Evolutionary conservation across 2,329 filamentous ascomycete species (phyloP).

Genomic region (Aspergillus novoparasiticus): DNA sequence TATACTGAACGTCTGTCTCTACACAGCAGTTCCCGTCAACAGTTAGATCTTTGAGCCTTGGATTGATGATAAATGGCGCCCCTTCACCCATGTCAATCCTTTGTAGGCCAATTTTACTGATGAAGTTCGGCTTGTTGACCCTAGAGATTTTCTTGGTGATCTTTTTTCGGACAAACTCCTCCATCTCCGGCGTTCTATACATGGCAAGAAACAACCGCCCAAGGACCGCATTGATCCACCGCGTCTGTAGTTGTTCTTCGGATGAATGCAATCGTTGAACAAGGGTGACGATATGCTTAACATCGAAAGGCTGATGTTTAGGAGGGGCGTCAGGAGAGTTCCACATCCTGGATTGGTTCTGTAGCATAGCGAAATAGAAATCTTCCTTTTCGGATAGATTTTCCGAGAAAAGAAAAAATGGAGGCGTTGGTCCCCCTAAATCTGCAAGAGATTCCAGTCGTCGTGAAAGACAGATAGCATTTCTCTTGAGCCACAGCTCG

Average conservation of each 20-base stretch:
- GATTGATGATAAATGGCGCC: conserved; percentile 85
- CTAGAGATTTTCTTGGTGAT: conserved; percentile 95
- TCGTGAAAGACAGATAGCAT: conserved; percentile 79
- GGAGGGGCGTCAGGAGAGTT: conserved; percentile 62
- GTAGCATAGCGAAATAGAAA: conserved; percentile 91
- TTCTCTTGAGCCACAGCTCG: conserved; percentile 93
- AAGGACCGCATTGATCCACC: conserved; percentile 91
- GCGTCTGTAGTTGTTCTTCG: conserved; percentile 84
- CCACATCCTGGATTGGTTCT: conserved; percentile 74
- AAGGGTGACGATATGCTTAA: conserved; percentile 82
- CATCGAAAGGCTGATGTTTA: conserved; percentile 73
- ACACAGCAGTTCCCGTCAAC: conserved; percentile 88
- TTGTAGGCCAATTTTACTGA: conserved; percentile 80
- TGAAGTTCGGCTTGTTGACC: conserved; percentile 87
- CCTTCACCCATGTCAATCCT: conserved; percentile 84
- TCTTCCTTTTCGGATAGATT: conserved; percentile 97
- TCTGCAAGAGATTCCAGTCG: conserved; percentile 58
- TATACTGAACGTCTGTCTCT: conserved; percentile 86
- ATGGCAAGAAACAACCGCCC: conserved; percentile 85
- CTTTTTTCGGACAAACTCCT: conserved; percentile 77
- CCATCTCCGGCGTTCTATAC: conserved; percentile 80
- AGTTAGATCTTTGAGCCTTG: conserved; percentile 82
- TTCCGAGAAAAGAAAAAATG: conserved; percentile 93
- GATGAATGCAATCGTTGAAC: conserved; percentile 90
- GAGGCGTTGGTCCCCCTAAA: conserved; percentile 65